phyloP scores from a whole-genome alignment of 148 eudicot genomes.

The Diospyros kaki region DNA sequence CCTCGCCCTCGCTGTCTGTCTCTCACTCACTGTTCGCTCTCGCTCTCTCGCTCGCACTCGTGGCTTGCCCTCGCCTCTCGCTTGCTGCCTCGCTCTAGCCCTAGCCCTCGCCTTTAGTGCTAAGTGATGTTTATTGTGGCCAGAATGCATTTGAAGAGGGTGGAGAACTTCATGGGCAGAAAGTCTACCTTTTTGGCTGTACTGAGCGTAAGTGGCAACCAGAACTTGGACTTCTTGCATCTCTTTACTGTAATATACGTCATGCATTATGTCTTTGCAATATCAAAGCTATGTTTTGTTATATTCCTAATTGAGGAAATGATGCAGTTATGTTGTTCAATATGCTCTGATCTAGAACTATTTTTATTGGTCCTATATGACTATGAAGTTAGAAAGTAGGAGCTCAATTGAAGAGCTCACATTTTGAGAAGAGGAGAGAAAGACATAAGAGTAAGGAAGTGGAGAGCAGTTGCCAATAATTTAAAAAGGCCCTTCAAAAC shows the following conservation, averaged over 20 bases:
- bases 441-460: no score
- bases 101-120: no score
- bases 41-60: no score
- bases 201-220: conserved; percentile 73
- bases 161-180: conserved; percentile 69
- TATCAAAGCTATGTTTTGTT: background rate
- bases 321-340: background rate
- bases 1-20: no score
- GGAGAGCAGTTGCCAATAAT: no score
- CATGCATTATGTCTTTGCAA: background rate
- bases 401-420: background rate
- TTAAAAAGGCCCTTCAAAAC: no score
- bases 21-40: no score
- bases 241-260: no score
- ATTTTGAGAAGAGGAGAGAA: no score
- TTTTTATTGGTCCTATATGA: background rate
- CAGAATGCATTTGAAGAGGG: conserved; percentile 97
- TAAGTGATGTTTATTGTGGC: conserved; percentile 16
- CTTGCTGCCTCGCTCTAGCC: no score
- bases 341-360: background rate
- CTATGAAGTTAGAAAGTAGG: background rate
- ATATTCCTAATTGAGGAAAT: background rate
- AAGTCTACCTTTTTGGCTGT: conserved; percentile 84
- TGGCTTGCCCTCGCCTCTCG: no score
- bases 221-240: conserved; percentile 3